Evolutionary conservation across 345 rosid species (phyloP).

Genomic region (Mangifera indica): DNA sequence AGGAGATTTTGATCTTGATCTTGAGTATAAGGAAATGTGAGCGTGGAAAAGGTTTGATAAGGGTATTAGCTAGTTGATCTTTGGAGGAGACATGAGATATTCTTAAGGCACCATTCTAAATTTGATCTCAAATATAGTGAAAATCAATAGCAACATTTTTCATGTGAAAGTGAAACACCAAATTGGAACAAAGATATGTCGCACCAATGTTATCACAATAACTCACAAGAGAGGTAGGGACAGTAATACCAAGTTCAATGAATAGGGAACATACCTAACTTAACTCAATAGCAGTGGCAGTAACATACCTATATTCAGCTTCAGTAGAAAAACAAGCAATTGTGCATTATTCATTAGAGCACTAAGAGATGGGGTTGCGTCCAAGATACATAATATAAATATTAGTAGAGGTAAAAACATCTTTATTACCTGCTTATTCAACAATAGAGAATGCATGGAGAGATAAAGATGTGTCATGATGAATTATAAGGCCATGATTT

Average conservation of each 20-base stretch:
- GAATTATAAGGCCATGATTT: background rate
- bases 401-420: background rate
- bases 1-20: constrained; percentile 4
- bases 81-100: background rate
- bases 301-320: background rate
- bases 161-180: background rate
- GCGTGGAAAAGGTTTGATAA: background rate
- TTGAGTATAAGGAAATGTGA: background rate
- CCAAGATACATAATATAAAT: background rate
- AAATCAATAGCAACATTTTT: constrained; percentile 11
- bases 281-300: background rate
- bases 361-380: background rate
- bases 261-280: background rate
- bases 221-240: background rate
- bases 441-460: background rate
- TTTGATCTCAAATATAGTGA: background rate
- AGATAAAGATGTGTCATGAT: background rate
- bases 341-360: background rate
- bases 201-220: background rate
- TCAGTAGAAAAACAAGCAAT: background rate
- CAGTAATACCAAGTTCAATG: background rate
- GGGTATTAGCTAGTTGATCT: background rate
- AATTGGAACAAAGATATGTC: background rate
- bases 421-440: background rate
- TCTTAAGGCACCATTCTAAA: background rate